These are phyloP conservation scores for Ramalina intermedia DNA, from an alignment of 495 filamentous ascomycete genomes.

Conservation along the genomic window DNA sequence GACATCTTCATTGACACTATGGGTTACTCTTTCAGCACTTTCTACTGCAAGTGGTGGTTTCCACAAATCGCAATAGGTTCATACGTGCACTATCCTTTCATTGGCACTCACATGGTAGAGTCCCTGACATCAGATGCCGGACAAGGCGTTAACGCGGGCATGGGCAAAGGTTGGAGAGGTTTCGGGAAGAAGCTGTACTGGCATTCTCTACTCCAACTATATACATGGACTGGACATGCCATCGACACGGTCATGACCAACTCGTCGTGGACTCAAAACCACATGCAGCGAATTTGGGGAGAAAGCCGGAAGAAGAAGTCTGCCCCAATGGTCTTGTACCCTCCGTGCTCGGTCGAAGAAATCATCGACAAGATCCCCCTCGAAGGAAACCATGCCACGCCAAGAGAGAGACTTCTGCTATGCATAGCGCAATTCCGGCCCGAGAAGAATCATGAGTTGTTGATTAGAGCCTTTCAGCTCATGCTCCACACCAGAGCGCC, in stretches of 20 bases:
- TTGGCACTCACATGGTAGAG: slow-evolving; percentile 92
- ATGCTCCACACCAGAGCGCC: slow-evolving; percentile 32
- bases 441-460: slow-evolving; percentile 84
- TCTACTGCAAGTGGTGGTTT: slow-evolving; percentile 71
- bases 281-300: slow-evolving; percentile 73
- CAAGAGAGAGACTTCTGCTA: slow-evolving; percentile 54
- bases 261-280: slow-evolving; percentile 79
- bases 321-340: slow-evolving; percentile 56
- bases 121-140: slow-evolving; percentile 55
- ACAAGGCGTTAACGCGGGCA: slow-evolving; percentile 75
- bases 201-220: slow-evolving; percentile 67
- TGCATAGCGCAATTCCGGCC: slow-evolving; percentile 97
- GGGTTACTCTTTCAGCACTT: slow-evolving; percentile 88
- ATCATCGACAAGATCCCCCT: slow-evolving; percentile 58
- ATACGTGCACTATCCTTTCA: slow-evolving; percentile 96
- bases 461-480: slow-evolving; percentile 69
- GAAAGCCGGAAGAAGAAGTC: slow-evolving; percentile 27
- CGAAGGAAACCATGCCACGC: slow-evolving; percentile 44
- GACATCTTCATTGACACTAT: slow-evolving; percentile 96
- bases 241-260: slow-evolving; percentile 95
- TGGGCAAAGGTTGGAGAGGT: slow-evolving; percentile 54
- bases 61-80: slow-evolving; percentile 68
- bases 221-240: slow-evolving; percentile 62
- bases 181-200: slow-evolving; percentile 65
- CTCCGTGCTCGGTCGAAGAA: slow-evolving; percentile 78